phyloP scores from a whole-genome alignment of 257 asterid species.

The Nicotiana noctiflora region DNA sequence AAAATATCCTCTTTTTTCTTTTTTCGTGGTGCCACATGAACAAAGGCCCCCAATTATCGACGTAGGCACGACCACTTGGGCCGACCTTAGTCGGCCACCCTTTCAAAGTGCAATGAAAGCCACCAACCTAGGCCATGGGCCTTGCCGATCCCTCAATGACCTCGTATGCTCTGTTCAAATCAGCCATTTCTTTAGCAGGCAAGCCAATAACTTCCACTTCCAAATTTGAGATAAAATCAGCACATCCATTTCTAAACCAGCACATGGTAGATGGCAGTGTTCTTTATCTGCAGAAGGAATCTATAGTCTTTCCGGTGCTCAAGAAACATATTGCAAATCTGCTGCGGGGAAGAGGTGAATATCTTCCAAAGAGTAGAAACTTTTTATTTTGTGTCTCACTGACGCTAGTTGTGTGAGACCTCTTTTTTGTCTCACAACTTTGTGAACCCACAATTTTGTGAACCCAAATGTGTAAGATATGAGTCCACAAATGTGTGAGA shows the following conservation, averaged over 20 bases:
- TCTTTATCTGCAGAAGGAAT: not conserved
- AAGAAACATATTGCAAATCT: not conserved
- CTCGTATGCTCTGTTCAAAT: not conserved
- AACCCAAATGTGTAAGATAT: no score
- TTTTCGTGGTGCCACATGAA: no score
- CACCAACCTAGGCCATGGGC: not conserved
- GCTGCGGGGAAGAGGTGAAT: not conserved
- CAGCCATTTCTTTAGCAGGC: not conserved
- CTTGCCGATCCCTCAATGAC: no score
- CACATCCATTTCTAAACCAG: not conserved
- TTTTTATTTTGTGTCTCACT: no score
- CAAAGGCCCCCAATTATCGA: not conserved
- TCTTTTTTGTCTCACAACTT: no score
- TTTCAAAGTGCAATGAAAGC: not conserved
- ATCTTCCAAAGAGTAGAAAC: not conserved
- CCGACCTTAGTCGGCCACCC: slow-evolving; percentile 19
- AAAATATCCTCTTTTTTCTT: no score
- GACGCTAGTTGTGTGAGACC: no score
- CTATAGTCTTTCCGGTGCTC: not conserved
- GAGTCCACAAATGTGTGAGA: no score
- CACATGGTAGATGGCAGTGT: not conserved
- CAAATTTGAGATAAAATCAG: not conserved
- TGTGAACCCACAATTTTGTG: no score
- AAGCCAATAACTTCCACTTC: not conserved
- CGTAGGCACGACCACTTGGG: slow-evolving; percentile 21